Conservation (phyloP, 371 early-diverging fungal genomes). For the Rhizopus sp. region DNA sequence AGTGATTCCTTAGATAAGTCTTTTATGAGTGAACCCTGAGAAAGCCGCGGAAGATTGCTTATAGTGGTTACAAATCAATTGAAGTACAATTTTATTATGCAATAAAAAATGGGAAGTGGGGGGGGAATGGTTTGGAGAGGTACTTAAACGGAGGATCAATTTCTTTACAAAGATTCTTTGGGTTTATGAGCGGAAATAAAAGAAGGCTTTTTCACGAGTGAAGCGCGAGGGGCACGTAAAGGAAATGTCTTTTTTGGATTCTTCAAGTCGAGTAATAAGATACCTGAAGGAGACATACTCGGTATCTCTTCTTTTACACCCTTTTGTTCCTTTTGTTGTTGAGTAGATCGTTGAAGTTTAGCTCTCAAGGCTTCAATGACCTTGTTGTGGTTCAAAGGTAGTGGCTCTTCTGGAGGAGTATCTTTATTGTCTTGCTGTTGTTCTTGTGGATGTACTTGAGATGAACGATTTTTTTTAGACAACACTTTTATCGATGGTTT, state of each 20-base stretch:
- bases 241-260: constrained; percentile 41
- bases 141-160: not conserved
- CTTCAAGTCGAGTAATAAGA: constrained; percentile 45
- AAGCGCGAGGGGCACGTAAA: constrained; percentile 30
- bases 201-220: constrained; percentile 38
- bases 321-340: constrained; percentile 27
- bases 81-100: too few relatives aligned
- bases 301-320: constrained; percentile 24
- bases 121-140: not conserved
- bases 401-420: too few relatives aligned
- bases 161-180: constrained; percentile 27
- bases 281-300: constrained; percentile 46
- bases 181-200: constrained; percentile 43
- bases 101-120: constrained; percentile 2
- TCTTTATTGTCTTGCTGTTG: not conserved
- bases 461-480: constrained; percentile 33
- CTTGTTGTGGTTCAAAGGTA: constrained; percentile 29
- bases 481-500: constrained; percentile 27
- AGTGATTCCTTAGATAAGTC: too few relatives aligned
- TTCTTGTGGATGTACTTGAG: constrained; percentile 8
- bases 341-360: constrained; percentile 32
- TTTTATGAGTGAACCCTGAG: too few relatives aligned
- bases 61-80: too few relatives aligned
- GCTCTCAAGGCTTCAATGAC: constrained; percentile 42
- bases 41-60: too few relatives aligned